Conservation (phyloP, 2,329 filamentous ascomycete genomes). For the Trichoderma koningii region DNA sequence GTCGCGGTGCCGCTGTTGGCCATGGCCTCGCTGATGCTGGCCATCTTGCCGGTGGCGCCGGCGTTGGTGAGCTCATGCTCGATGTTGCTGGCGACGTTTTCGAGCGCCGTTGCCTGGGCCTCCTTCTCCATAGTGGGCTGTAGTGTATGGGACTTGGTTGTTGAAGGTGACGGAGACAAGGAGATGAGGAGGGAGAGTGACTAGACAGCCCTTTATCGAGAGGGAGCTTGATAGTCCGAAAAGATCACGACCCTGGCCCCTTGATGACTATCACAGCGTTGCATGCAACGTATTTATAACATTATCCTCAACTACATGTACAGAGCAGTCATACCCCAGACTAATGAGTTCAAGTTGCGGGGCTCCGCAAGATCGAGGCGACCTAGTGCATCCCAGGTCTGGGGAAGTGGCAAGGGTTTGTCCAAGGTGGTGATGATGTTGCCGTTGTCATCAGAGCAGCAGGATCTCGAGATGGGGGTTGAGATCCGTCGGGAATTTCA, state of each 20-base stretch:
- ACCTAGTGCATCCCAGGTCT: slow-evolving; percentile 5
- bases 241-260: background rate
- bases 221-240: background rate
- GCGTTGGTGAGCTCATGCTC: slow-evolving; percentile 23
- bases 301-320: background rate
- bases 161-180: too few species aligned
- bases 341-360: slow-evolving; percentile 22
- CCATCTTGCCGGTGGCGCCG: slow-evolving; percentile 19
- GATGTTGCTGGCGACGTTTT: slow-evolving; percentile 25
- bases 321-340: slow-evolving; percentile 1
- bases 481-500: slow-evolving; percentile 20
- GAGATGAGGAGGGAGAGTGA: background rate
- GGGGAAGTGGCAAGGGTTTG: slow-evolving; percentile 14
- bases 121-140: slow-evolving; percentile 22
- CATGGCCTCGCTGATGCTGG: slow-evolving; percentile 23
- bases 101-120: slow-evolving; percentile 8
- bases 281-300: slow-evolving; percentile 19
- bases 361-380: slow-evolving; percentile 15
- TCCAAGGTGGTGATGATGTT: background rate
- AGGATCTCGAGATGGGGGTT: background rate
- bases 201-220: background rate
- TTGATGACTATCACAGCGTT: background rate
- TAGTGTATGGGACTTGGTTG: background rate
- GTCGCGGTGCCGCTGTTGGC: slow-evolving; percentile 14
- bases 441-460: background rate